Base-by-base conservation (phyloP, 805 yeast species). In the Maudiozyma bulderi region DNA sequence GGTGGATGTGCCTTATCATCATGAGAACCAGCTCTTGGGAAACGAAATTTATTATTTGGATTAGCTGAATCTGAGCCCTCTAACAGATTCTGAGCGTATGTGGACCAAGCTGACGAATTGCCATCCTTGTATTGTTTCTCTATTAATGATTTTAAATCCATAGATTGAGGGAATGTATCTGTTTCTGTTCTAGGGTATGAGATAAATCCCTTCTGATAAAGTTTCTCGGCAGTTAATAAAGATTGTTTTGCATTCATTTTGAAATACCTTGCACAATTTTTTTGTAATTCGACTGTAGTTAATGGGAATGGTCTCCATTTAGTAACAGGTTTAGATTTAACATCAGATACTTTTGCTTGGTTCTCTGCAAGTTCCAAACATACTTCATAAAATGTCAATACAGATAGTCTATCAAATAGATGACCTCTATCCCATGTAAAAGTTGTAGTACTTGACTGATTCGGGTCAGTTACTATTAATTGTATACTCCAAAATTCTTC, bases 171-270 rank as follows among this genome's bases (percentile, higher is more conserved):
- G 58, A 86, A 95, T 28, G 69, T 76, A 63, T 93, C 97, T 0
- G 99, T 93, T 61, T 93, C 99, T 0, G 99, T 93, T 72, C 99
- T 84, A 3, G 99, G 99, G 62, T 93, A 93, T 0, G 97, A 89
- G 1, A 93, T 72, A 59, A 80, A 87, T 0, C 99, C 99, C 44
- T 76, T 73, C 50, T 84, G 89, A 64, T 93, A 93, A 28, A 93
- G 73, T 54, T 77, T 78, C 65, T 93, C 99, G 0, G 99, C 99
- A 0, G 73, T 67, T 29, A 77, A 79, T 57, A 93, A 70, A 2
- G 96, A 80, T 44, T 74, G 75, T 58, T 90, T 89, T 0, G 98
- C 93, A 57, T 86, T 78, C 73, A 88, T 67, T 53, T 81, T 84
- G 60, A 90, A 81, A 57, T 70, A 77, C 30, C 77, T 70, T 0